A percentile compares a stretch with the other conserved stretches of the same genome.
Evolutionary conservation across 345 rosid species (phyloP).

Genomic region (Eucalyptus polybractea): DNA sequence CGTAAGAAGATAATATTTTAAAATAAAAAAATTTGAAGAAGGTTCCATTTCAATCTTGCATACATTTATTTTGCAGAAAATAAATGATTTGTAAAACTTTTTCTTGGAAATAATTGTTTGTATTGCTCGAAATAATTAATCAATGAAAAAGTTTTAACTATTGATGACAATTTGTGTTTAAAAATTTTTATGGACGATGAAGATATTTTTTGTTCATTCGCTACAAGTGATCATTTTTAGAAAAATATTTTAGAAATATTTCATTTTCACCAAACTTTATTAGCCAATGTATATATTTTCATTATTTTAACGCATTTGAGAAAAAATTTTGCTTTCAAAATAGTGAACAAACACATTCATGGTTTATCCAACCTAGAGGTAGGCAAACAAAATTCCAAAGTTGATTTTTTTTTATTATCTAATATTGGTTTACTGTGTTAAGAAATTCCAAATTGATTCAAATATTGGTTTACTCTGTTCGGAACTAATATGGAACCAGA

Average conservation of each 20-base stretch:
- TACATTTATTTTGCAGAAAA: fast-evolving
- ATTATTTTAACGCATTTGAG: background rate
- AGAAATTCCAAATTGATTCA: background rate
- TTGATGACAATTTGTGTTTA: background rate
- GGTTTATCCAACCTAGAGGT: background rate
- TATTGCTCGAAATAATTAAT: fast-evolving
- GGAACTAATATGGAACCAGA: background rate
- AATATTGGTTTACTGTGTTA: background rate
- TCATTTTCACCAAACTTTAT: no score
- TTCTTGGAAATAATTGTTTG: no score
- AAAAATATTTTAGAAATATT: no score
- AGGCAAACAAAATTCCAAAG: background rate
- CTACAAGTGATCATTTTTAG: background rate
- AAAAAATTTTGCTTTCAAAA: background rate
- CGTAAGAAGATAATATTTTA: background rate
- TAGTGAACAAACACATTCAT: background rate
- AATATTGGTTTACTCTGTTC: background rate
- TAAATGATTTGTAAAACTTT: fast-evolving
- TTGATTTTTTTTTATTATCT: no score
- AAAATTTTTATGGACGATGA: no score
- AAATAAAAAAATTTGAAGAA: background rate
- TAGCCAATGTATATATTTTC: background rate
- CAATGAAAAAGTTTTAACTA: fast-evolving
- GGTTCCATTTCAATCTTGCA: background rate
- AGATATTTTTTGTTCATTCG: no score